Base-by-base conservation (phyloP, 176 grass and related monocot species). In the Cocos nucifera region DNA sequence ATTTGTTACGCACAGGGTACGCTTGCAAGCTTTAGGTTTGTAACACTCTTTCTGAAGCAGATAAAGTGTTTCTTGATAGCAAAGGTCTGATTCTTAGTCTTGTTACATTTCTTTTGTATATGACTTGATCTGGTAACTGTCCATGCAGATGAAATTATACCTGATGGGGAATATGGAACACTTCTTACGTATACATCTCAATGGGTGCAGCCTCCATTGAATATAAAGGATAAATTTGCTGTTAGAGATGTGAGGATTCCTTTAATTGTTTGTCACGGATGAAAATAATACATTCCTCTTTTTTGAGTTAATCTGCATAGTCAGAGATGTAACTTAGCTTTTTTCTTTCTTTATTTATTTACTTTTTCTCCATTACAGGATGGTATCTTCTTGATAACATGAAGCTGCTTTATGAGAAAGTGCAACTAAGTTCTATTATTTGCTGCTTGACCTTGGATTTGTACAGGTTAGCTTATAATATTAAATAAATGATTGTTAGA, bases 1-100 rank as follows among this genome's bases (percentile, higher is more conserved):
- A 54, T 80, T 97, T 69, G 81, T 97, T 78, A 91, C 87, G 0
- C 87, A 97, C 69, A 75, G 81, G 66, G 73, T 91, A 83, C 74
- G 78, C 51, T 56, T 97, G 53, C 75, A 91, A 77, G 63, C 59
- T 76, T 80, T 69, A 76, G 70, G 81, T 84, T 80, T 70, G 74
- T 78, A 51, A 32, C 75, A 12, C 50, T 48, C 29, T 73, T 69
- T 20, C 28, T 9, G 59, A 21, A 22, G 19, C 64, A 28, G 57
- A 50, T 19, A 19, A 73, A 30, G 66, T n/a, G 63, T 24, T 54
- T 15, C 39, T 50, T 69, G 2, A 1, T 65, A 26, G 26, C 61
- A 61, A 44, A 44, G 8, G 10, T 12, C 35, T 44, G 35, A 44
- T 44, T 14, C 8, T 35, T 12, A 8, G 35, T 44, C 2, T 44